Percentiles rank a stretch among this genome's conserved stretches.
Conservation (phyloP, 140 eudicot species). For the Oenanthe javanica region DNA sequence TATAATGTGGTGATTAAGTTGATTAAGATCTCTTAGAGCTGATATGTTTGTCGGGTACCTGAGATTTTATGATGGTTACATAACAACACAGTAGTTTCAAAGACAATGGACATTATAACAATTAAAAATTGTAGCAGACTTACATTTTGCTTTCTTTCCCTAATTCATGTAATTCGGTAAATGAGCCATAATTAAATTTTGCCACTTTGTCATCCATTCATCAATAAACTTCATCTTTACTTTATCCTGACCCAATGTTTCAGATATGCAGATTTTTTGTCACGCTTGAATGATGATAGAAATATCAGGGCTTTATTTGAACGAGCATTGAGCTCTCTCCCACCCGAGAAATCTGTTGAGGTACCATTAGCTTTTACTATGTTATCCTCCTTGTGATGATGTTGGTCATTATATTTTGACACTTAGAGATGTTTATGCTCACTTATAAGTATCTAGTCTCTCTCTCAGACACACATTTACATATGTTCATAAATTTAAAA, state of each 20-base stretch:
- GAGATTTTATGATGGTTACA: not conserved
- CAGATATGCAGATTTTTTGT: conserved; percentile 94
- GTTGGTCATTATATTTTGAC: not conserved
- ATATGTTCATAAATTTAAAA: not conserved
- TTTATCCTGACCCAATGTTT: conserved; percentile 19
- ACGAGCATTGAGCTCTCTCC: conserved; percentile 92
- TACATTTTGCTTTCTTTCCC: not conserved
- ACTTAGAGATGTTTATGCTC: not conserved
- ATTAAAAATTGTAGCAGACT: not conserved
- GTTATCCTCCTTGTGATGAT: not conserved
- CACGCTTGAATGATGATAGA: conserved; percentile 90
- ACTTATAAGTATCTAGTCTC: not conserved
- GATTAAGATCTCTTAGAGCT: not conserved
- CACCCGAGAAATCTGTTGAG: conserved; percentile 93
- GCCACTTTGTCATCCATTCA: not conserved
- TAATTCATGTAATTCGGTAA: not conserved
- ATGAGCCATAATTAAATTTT: not conserved
- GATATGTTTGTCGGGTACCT: not conserved
- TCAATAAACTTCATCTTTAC: not conserved
- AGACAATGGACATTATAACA: not conserved
- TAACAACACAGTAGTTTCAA: not conserved
- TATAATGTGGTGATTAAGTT: not conserved
- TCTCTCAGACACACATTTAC: not conserved
- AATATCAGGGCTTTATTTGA: conserved; percentile 96
- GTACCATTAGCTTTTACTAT: conserved; percentile 29